phyloP scores from a whole-genome alignment of 305 asterid species.

The Fraxinus xanthoxyloides region DNA sequence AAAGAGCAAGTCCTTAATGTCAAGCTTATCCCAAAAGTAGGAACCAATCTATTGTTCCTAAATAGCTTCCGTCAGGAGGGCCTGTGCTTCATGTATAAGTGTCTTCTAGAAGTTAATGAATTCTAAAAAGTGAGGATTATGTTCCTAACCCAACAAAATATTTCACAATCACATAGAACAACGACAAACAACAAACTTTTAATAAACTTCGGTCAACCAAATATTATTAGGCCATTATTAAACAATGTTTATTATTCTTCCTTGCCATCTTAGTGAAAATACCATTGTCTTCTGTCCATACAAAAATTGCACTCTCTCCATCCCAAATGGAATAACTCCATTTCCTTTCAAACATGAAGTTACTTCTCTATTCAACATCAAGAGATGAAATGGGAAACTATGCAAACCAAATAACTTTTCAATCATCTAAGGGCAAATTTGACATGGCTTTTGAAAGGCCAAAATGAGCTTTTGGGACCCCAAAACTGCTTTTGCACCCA shows the following conservation, averaged over 20 bases:
- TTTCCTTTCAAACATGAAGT: neutral
- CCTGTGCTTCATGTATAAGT: neutral
- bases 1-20: constrained; percentile 1
- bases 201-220: neutral
- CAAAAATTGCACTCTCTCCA: neutral
- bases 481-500: neutral
- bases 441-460: neutral
- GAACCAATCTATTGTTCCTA: constrained; percentile 6
- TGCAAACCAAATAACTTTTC: neutral
- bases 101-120: constrained; percentile 12
- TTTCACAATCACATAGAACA: neutral
- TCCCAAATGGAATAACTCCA: neutral
- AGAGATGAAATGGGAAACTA: neutral
- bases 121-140: neutral
- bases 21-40: constrained; percentile 5
- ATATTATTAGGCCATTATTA: neutral
- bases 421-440: neutral
- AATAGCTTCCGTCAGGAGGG: constrained; percentile 14
- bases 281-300: neutral
- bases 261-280: neutral
- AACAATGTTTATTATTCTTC: neutral
- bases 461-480: neutral
- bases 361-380: neutral
- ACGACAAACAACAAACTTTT: neutral
- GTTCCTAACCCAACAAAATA: neutral